Percentiles rank a stretch among this genome's conserved stretches.
phyloP scores from a whole-genome alignment of 257 asterid species.

The Scutellaria baicalensis region DNA sequence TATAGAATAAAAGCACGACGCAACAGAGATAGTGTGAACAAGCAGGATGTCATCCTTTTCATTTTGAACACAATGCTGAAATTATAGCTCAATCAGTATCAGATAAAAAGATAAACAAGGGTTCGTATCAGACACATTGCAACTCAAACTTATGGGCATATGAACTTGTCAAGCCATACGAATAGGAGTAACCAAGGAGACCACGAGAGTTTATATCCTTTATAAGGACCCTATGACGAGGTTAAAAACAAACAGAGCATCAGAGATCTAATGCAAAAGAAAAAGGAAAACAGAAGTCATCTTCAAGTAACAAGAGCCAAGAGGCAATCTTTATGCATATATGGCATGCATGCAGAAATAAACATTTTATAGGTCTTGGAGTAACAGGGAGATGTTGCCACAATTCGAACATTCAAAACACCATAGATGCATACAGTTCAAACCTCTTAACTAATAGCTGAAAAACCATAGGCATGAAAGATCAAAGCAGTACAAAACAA shows the following conservation, averaged over 20 bases:
- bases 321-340: not conserved
- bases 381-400: not conserved
- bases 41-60: not conserved
- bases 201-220: too few relatives aligned
- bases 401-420: not conserved
- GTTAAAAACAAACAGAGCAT: not conserved
- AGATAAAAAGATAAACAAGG: too few relatives aligned
- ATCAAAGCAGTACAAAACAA: not conserved
- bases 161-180: too few relatives aligned
- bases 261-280: not conserved
- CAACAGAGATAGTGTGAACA: not conserved
- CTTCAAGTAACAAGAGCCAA: not conserved
- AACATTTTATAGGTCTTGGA: not conserved
- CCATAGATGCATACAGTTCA: not conserved
- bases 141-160: too few relatives aligned
- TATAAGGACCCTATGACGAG: not conserved
- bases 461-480: not conserved
- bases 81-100: not conserved
- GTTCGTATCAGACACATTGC: too few relatives aligned
- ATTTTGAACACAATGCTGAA: not conserved
- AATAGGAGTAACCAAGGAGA: too few relatives aligned
- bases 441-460: not conserved
- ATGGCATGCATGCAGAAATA: not conserved
- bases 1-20: too few relatives aligned
- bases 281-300: not conserved